Conservation (phyloP, 2,329 filamentous ascomycete species). For the Penicillium sumatraense region DNA sequence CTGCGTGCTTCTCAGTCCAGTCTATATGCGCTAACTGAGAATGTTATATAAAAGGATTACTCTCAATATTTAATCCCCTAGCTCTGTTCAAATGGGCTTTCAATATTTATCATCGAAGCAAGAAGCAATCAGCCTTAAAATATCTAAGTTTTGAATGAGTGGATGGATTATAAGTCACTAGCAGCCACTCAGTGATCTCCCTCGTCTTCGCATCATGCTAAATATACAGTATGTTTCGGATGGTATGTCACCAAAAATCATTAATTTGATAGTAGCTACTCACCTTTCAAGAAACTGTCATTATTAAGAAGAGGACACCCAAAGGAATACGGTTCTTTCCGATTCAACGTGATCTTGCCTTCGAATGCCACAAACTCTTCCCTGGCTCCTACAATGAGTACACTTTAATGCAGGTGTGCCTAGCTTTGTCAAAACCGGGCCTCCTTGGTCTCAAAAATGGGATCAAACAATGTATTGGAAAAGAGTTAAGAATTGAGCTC, state of each 20-base stretch:
- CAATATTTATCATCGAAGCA: too few species aligned
- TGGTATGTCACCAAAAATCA: not conserved
- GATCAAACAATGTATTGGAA: not conserved
- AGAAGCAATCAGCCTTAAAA: too few species aligned
- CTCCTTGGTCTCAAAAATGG: not conserved
- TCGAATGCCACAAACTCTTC: not conserved
- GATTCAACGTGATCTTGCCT: not conserved
- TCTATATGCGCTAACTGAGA: too few species aligned
- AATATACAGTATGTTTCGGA: too few species aligned
- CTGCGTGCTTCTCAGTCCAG: too few species aligned
- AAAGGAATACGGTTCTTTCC: not conserved
- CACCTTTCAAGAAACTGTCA: not conserved
- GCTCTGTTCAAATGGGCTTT: too few species aligned
- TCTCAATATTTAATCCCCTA: too few species aligned
- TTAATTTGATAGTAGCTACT: not conserved
- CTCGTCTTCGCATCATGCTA: too few species aligned
- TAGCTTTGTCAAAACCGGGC: not conserved
- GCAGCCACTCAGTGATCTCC: too few species aligned
- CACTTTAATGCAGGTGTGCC: not conserved
- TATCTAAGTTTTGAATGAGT: too few species aligned
- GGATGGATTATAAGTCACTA: not conserved
- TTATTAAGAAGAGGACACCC: not conserved
- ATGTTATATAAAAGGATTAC: too few species aligned
- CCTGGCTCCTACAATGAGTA: not conserved
- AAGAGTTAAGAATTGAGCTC: not conserved